These are phyloP conservation scores for Cryptococcus sp. DNA, from an alignment of 1,284 basidiomycete genomes.

Conservation along the genomic window DNA sequence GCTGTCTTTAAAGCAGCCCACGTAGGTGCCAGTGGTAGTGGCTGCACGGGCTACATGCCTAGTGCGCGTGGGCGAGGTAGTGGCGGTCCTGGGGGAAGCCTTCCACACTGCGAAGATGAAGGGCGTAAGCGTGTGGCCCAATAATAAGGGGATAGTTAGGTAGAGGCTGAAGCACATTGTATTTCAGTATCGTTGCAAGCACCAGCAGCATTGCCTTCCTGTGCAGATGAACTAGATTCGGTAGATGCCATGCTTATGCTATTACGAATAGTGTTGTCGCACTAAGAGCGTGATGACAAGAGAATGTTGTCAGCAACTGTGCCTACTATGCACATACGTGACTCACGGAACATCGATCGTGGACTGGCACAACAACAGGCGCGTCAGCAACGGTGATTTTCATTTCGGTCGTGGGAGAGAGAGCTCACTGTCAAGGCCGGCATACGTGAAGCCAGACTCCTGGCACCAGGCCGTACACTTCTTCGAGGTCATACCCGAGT, in stretches of 20 bases:
- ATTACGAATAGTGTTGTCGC: too few species aligned
- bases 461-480: conserved; percentile 15
- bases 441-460: conserved; percentile 15
- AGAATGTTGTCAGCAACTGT: too few species aligned
- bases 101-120: too few species aligned
- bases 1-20: conserved; percentile 38
- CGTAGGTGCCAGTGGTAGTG: background rate
- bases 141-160: too few species aligned
- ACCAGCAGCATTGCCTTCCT: too few species aligned
- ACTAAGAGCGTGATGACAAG: too few species aligned
- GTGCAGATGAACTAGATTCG: too few species aligned
- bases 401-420: background rate
- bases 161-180: too few species aligned
- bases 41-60: background rate
- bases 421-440: conserved; percentile 20
- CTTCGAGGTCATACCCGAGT: conserved; percentile 11
- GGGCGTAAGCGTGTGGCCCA: background rate
- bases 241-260: too few species aligned
- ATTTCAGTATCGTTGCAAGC: too few species aligned
- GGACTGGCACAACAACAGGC: conserved; percentile 6
- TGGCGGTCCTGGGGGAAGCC: too few species aligned
- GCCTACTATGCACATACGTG: background rate
- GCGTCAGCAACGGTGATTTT: background rate
- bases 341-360: conserved; percentile 21
- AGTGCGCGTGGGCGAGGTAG: background rate